These are phyloP conservation scores for Cladosporium sp. DNA, from an alignment of 2,329 filamentous ascomycete genomes.

Conservation along the genomic window DNA sequence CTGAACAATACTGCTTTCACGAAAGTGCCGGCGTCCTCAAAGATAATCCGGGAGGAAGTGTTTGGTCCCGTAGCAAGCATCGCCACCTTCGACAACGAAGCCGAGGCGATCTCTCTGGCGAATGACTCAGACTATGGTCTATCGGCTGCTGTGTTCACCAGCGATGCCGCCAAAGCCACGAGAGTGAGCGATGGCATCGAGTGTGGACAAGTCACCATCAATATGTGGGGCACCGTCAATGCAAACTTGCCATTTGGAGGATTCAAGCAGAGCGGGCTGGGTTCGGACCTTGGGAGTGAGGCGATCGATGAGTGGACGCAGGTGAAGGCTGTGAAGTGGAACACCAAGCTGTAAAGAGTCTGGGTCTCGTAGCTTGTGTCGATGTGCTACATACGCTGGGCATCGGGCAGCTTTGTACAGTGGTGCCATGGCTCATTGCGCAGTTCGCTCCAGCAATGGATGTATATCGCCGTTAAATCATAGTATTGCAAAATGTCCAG, in stretches of 20 bases:
- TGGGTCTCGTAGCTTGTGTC: too few species aligned
- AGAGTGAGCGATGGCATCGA: constrained; percentile 49
- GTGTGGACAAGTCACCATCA: constrained; percentile 67
- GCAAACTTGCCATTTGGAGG: constrained; percentile 53
- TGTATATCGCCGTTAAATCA: too few species aligned
- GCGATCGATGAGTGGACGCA: constrained; percentile 44
- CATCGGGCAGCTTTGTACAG: too few species aligned
- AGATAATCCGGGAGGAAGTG: constrained; percentile 74
- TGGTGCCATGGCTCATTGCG: too few species aligned
- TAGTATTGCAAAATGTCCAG: too few species aligned
- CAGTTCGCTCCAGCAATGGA: too few species aligned
- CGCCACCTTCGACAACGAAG: constrained; percentile 66
- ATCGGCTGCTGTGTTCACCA: constrained; percentile 57
- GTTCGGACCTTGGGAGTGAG: constrained; percentile 51
- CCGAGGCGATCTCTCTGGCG: constrained; percentile 62
- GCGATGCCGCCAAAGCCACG: constrained; percentile 56
- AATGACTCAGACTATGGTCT: constrained; percentile 60
- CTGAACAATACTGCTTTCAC: constrained; percentile 84
- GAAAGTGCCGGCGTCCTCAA: constrained; percentile 66
- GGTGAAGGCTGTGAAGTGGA: too few species aligned
- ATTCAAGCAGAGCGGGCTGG: constrained; percentile 47
- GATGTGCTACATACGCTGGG: too few species aligned
- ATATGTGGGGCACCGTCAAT: constrained; percentile 47
- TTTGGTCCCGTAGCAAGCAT: constrained; percentile 80
- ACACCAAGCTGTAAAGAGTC: too few species aligned